These are phyloP conservation scores for Purpureocillium lavendulum DNA, from an alignment of 2,329 filamentous ascomycete species.

Conservation along the genomic window DNA sequence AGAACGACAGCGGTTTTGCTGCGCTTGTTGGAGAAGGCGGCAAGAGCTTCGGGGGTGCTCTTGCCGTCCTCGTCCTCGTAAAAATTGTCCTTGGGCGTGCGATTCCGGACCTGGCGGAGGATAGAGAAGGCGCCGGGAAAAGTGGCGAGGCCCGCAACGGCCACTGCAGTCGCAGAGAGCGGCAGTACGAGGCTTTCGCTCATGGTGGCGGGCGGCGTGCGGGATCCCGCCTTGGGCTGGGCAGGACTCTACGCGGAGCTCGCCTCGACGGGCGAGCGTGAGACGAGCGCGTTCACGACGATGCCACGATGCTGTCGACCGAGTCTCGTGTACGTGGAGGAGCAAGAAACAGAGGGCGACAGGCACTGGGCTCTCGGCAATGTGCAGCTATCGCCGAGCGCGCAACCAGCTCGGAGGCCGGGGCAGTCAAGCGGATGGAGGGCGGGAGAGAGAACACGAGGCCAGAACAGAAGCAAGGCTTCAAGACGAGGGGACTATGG, in stretches of 20 bases:
- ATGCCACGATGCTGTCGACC: no score
- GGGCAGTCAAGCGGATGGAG: no score
- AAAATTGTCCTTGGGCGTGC: slow-evolving; percentile 31
- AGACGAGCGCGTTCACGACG: no score
- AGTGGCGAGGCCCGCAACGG: slow-evolving; percentile 24
- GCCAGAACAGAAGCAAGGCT: no score
- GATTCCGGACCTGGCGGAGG: slow-evolving; percentile 23
- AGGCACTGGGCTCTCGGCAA: no score
- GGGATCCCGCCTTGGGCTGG: not conserved
- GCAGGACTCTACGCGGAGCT: not conserved
- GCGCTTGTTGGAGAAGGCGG: slow-evolving; percentile 51
- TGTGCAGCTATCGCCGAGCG: no score
- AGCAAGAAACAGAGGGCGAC: no score
- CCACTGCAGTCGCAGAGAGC: slow-evolving; percentile 24
- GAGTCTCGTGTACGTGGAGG: no score
- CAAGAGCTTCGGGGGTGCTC: slow-evolving; percentile 54
- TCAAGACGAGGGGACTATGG: no score
- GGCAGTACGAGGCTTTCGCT: slow-evolving; percentile 11
- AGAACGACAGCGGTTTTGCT: slow-evolving; percentile 47
- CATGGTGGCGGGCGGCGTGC: slow-evolving; percentile 1
- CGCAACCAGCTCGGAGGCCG: no score
- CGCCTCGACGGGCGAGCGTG: not conserved
- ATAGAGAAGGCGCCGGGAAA: slow-evolving; percentile 27
- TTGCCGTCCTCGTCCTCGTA: slow-evolving; percentile 66
- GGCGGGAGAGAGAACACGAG: no score